Evolutionary conservation across 2,329 filamentous ascomycete genomes (phyloP), one percentile per base, ranked within the genome.

Genomic region (Geosmithia flava): DNA sequence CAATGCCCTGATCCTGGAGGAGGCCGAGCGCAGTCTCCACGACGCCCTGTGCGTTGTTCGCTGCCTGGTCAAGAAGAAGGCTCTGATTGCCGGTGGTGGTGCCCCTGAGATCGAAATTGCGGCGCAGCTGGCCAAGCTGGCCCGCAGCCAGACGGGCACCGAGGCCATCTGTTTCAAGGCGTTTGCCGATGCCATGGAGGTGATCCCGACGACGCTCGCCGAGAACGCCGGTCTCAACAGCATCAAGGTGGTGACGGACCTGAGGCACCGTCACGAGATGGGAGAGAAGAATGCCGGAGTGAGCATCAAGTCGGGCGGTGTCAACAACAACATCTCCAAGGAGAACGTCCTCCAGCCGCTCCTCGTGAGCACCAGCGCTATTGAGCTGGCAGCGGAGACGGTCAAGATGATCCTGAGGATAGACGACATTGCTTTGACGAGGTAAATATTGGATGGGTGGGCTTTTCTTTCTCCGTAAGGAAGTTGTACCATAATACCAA

Each of bases 101-200:
- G 93, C 93, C 2, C 87, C 93, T 23, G 93, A 98, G 68, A 94
- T 97, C 59, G 90, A 97, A 69, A 91, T 98, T 58, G 87, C 93
- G 20, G 85, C 93, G 48, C 79, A 87, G 60, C 78, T 98, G 33
- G 81, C 85, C 49, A 84, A 87, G 67, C 85, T 87, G 61, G 81
- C 91, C 8, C 85, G 90, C 55, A 81, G 83, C 58, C 75, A 96
- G 51, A 83, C 83, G 1, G 94, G 94, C 51, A 96, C 93, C 5
- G 93, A 98, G 67, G 82, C 89, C 40, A 96, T 97, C 62, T 98
- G 93, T 79, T 98, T 88, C 87, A 97, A 96, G 72, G 91, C 91
- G 1, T 98, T 98, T 62, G 93, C 94, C 2, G 91, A 98, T 54
- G 93, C 93, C 7, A 85, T 98, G 72, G 93, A 98, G 70, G 87